Evolutionary conservation across 2,329 filamentous ascomycete species (phyloP), one percentile per base, ranked within the genome.

Genomic region (Acrodontium crateriforme): DNA sequence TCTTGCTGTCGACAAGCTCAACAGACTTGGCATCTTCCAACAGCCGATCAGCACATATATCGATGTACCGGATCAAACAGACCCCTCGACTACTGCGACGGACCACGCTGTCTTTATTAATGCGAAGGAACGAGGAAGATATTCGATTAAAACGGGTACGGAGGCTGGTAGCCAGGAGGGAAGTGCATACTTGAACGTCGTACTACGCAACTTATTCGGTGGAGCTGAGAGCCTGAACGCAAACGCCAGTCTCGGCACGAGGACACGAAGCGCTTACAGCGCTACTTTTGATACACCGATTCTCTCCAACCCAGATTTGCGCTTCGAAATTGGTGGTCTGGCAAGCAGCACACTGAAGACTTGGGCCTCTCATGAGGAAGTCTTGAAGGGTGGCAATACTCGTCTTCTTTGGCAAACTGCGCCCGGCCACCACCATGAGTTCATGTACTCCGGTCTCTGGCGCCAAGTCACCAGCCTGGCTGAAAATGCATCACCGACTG

Each of bases 291-390:
- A 83, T 35, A 76, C 81, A 0, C 89, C 89, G 0, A 63, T 98
- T 25, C 63, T 80, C 31, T 81, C 79, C 55, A 80, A 93, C 50
- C 85, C 89, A 0, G 77, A 93, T 49, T 60, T 83, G 44, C 70
- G 78, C 35, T 62, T 84, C 36, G 77, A 87, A 41, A 46, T 92
- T 35, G 85, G 92, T 40, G 84, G 70, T 1, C 62, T 93, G 24
- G 75, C 78, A 7, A 92, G 81, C 37, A 76, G 82, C 24, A 91
- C 82, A 1, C 71, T 87, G 37, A 94, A 95, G 57, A 71, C 75
- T 9, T 95, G 83, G 80, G 84, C 89, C 13, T 89, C 81, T 39
- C 87, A 98, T 49, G 87, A 95, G 45, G 87, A 98, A 56, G 74
- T 77, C 3, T 59, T 91, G 12, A 81, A 77, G 47, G 84, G 85